Evolutionary conservation across 345 rosid species (phyloP), one percentile per base, ranked within the genome.

Genomic region (Theobroma cacao): DNA sequence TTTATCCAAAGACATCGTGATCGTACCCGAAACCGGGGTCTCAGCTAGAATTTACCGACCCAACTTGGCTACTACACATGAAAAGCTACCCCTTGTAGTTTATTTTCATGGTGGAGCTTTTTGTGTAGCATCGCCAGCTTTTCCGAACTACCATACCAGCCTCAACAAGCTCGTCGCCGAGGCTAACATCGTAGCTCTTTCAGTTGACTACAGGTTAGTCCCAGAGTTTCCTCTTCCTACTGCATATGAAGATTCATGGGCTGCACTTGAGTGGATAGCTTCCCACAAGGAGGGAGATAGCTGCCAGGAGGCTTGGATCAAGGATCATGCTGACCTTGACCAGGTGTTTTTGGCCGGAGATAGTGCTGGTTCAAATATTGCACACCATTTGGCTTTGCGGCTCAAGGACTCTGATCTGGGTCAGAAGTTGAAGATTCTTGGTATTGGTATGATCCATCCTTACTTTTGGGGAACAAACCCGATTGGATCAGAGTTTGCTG

Each of bases 61-160:
- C 26, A 76, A 74, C 17, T 70, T 78, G 24, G 20, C 65, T 66
- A 76, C 76, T 50, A 4, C 74, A 0, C 45, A 64, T 12, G 69
- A 75, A 24, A 90, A 86, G 55, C 86, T 93, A 69, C 97, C 98
- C 3, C 87, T 95, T 18, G 89, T 87, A 13, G 77, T 93, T 41
- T 95, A 93, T 83, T 86, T 87, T 43, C 98, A 95, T 15, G 98
- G 98, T 0, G 98, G 98, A 9, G 97, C 89, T n/a, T 95, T 95
- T 80, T 79, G 82, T 82, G 75, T 91, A 22, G 43, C 93, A 5
- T 87, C 98, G 12, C 22, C 89, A 0, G 86, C 90, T 1, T 86
- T 83, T 53, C 92, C 98, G 47, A 66, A 28, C 69, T 95, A 93
- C 88, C 98, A 95, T 43, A 64, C 73, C 59, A 78, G 83, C 80